phyloP scores from a whole-genome alignment of 2,329 filamentous ascomycete species.

The Exophiala viscosa region DNA sequence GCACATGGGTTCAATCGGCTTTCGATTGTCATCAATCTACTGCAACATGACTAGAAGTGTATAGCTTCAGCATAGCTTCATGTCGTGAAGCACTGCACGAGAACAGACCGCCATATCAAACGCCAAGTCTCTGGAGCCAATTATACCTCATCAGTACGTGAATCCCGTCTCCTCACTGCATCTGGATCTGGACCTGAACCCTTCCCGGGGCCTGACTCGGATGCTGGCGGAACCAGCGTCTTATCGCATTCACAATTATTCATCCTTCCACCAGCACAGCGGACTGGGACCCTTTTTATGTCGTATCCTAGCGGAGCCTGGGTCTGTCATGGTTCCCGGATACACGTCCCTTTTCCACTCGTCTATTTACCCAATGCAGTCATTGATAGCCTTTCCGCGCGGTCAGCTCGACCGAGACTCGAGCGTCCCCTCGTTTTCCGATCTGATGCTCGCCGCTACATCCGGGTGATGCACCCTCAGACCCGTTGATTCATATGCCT shows the following conservation, averaged over 20 bases:
- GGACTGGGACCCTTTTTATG: constrained; percentile 4
- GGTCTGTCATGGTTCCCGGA: not conserved
- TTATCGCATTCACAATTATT: not conserved
- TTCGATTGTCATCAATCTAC: too few species aligned
- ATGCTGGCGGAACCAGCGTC: constrained; percentile 19
- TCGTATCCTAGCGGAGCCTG: constrained; percentile 2
- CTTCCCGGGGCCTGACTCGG: constrained; percentile 3
- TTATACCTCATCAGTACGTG: not conserved
- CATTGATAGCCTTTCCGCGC: constrained; percentile 6
- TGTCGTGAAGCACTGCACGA: too few species aligned
- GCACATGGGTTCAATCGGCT: too few species aligned
- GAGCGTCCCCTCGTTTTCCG: not conserved
- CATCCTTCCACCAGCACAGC: not conserved
- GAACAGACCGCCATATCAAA: too few species aligned
- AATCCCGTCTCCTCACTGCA: not conserved
- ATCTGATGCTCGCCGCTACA: constrained; percentile 15
- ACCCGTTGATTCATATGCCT: constrained; percentile 13
- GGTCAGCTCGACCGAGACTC: constrained; percentile 1
- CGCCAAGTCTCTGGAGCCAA: not conserved
- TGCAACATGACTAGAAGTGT: too few species aligned
- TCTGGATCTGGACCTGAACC: not conserved
- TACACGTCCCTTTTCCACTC: not conserved
- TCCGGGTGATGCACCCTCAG: constrained; percentile 11
- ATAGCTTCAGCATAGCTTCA: too few species aligned
- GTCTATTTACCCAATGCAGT: constrained; percentile 14